phyloP scores from a whole-genome alignment of 306 rosid species.

The Styphnolobium japonicum region DNA sequence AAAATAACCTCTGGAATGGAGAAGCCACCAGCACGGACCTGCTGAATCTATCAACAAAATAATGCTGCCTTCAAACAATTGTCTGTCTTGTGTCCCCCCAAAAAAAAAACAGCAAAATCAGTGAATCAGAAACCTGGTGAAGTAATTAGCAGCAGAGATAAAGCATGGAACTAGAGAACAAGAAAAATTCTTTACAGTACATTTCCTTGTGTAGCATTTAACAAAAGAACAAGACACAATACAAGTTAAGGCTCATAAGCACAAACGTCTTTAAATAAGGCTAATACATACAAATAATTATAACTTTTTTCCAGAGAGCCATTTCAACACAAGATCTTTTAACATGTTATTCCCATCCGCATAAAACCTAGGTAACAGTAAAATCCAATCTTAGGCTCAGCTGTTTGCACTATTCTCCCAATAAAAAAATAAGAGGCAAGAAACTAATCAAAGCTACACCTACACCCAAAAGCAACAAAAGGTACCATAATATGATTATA shows the following conservation, averaged over 20 bases:
- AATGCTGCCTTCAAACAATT: constrained; percentile 28
- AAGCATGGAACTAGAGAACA: constrained; percentile 17
- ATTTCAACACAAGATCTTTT: background rate
- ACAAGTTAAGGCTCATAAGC: background rate
- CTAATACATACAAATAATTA: background rate
- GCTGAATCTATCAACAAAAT: constrained; percentile 27
- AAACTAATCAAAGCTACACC: background rate
- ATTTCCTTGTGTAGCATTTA: background rate
- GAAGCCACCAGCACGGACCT: constrained; percentile 33
- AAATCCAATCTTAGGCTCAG: background rate
- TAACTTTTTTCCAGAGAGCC: background rate
- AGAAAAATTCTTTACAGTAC: background rate
- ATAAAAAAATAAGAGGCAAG: background rate
- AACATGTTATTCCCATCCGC: background rate
- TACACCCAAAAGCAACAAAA: background rate
- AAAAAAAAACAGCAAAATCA: constrained; percentile 22
- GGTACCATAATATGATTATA: background rate
- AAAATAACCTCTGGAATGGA: constrained; percentile 20
- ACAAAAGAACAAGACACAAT: constrained; percentile 14
- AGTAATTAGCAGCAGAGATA: background rate
- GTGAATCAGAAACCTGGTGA: constrained; percentile 1
- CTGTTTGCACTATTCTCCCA: background rate
- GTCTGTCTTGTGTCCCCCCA: constrained; percentile 35
- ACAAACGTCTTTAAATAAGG: background rate
- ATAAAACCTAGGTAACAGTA: background rate